These are phyloP conservation scores for Hypseocharis bilobata DNA, from an alignment of 441 rosid genomes.

Conservation along the genomic window DNA sequence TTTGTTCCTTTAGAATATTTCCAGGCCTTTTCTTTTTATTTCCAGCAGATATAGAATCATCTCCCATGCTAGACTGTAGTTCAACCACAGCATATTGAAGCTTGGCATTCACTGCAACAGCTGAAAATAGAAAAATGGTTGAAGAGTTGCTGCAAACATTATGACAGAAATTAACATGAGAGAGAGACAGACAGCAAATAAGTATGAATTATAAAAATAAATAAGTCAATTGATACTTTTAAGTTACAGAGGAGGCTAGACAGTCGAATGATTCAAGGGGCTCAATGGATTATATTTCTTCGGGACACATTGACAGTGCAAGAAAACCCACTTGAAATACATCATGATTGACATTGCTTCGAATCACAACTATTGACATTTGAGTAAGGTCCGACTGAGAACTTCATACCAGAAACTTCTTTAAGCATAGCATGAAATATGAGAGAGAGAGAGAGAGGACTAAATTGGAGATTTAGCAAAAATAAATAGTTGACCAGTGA, in stretches of 20 bases:
- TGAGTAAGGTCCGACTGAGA: too few species aligned
- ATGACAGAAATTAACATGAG: not conserved
- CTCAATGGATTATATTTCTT: too few species aligned
- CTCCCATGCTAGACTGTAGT: slow-evolving; percentile 42
- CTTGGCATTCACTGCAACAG: slow-evolving; percentile 88
- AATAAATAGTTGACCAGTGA: too few species aligned
- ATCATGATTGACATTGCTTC: too few species aligned
- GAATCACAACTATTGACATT: too few species aligned
- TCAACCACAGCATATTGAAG: slow-evolving; percentile 84
- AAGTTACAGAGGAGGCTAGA: not conserved
- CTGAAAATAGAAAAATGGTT: slow-evolving; percentile 35
- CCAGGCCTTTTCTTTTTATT: slow-evolving; percentile 47
- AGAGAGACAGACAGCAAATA: slow-evolving; percentile 9
- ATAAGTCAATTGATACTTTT: not conserved
- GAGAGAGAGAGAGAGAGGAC: not conserved
- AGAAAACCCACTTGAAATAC: too few species aligned
- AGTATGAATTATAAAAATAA: too few species aligned
- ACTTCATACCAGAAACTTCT: too few species aligned
- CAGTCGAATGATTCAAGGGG: not conserved
- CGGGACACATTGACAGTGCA: too few species aligned
- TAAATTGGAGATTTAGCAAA: not conserved
- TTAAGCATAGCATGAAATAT: not conserved
- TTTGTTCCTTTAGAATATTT: slow-evolving; percentile 52
- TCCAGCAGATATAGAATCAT: slow-evolving; percentile 33
- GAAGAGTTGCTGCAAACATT: not conserved